phyloP scores from a whole-genome alignment of 140 eudicot species.

The Anethum foeniculum region DNA sequence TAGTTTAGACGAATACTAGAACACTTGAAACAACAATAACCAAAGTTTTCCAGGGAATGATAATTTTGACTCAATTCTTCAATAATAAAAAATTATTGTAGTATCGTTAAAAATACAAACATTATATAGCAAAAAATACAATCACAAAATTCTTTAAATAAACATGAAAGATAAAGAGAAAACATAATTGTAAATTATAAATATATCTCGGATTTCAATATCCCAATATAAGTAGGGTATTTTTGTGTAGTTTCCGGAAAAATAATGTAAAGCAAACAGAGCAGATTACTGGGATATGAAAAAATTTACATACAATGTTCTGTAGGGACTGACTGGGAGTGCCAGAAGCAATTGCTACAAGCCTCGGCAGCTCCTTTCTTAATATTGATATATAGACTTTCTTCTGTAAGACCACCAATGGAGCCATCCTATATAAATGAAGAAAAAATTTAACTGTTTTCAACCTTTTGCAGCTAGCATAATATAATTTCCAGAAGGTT shows the following conservation, averaged over 20 bases:
- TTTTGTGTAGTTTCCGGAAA: neutral
- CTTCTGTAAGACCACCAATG: constrained; percentile 68
- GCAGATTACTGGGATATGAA: neutral
- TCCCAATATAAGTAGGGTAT: neutral
- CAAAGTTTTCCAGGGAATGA: neutral
- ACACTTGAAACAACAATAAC: neutral
- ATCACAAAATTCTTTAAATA: neutral
- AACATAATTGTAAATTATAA: neutral
- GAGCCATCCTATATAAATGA: constrained; percentile 56
- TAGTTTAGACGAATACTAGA: neutral
- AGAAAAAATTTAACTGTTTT: neutral
- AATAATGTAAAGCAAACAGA: neutral
- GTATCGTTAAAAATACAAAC: neutral
- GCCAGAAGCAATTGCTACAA: constrained; percentile 78
- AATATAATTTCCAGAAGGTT: neutral
- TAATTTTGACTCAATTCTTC: neutral
- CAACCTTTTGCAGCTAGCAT: neutral
- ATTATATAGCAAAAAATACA: neutral
- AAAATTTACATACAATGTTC: constrained; percentile 57
- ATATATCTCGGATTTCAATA: neutral
- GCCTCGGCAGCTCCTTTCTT: constrained; percentile 81
- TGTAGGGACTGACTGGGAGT: constrained; percentile 67
- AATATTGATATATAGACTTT: constrained; percentile 82
- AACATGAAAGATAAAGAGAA: neutral
- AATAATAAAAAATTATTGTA: neutral